These are phyloP conservation scores for Dactylellina sp. DNA, from an alignment of 2,329 filamentous ascomycete species.

Conservation along the genomic window DNA sequence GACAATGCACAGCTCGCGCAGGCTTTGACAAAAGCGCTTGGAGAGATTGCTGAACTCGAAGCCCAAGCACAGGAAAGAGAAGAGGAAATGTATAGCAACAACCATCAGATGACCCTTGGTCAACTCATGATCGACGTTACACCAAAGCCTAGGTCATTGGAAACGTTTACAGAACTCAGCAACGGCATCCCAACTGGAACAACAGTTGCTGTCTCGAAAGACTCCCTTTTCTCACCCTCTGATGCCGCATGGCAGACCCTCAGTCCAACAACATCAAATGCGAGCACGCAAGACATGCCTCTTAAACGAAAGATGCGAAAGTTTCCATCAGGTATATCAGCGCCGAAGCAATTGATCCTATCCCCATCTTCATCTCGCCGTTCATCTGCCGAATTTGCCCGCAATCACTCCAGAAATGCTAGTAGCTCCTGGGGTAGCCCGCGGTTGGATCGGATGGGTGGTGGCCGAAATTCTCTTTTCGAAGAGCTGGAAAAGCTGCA, in stretches of 20 bases:
- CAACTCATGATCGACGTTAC: constrained; percentile 54
- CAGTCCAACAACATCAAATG: constrained; percentile 51
- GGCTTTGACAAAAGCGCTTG: constrained; percentile 49
- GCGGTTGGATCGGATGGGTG: constrained; percentile 35
- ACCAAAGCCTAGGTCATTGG: constrained; percentile 45
- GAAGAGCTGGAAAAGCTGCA: constrained; percentile 51
- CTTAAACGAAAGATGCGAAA: constrained; percentile 55
- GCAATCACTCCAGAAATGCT: constrained; percentile 47
- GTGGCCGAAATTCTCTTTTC: constrained; percentile 49
- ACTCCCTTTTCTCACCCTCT: constrained; percentile 31
- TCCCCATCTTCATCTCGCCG: constrained; percentile 48
- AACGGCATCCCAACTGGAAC: constrained; percentile 16
- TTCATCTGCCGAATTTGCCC: constrained; percentile 49
- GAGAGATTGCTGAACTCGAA: constrained; percentile 53
- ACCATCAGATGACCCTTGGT: constrained; percentile 40
- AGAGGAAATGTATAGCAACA: constrained; percentile 37
- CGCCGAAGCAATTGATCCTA: constrained; percentile 51
- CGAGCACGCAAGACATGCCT: constrained; percentile 43
- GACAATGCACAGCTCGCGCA: constrained; percentile 53
- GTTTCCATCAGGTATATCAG: constrained; percentile 52
- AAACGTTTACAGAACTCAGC: constrained; percentile 47
- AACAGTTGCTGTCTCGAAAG: constrained; percentile 10
- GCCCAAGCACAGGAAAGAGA: constrained; percentile 43
- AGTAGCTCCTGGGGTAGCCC: constrained; percentile 54
- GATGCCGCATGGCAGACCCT: constrained; percentile 51